These are phyloP conservation scores for Arthonia radiata DNA, from an alignment of 495 filamentous ascomycete species.

Conservation along the genomic window DNA sequence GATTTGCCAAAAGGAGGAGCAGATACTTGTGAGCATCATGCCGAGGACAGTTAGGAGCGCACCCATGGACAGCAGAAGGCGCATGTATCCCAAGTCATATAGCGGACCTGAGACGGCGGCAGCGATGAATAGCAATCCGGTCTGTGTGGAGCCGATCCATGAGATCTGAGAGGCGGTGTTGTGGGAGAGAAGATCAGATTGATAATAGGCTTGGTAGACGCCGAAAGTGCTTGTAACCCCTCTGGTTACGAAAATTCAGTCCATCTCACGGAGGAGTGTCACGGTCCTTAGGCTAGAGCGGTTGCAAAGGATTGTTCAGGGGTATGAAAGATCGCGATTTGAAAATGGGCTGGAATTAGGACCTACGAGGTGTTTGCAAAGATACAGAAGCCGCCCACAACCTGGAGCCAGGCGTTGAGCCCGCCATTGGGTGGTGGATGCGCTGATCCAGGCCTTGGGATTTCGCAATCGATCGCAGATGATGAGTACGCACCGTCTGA, in stretches of 20 bases:
- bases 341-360: too few species aligned
- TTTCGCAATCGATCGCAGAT: too few species aligned
- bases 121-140: conserved; percentile 16
- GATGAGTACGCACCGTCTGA: too few species aligned
- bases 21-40: conserved; percentile 22
- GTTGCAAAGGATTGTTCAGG: too few species aligned
- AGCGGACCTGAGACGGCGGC: conserved; percentile 19
- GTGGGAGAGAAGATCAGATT: conserved; percentile 11
- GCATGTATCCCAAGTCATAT: conserved; percentile 20
- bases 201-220: conserved; percentile 25
- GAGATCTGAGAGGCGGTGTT: conserved; percentile 19
- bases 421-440: too few species aligned
- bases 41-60: conserved; percentile 19
- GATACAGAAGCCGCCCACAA: conserved; percentile 26
- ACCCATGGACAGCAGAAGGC: conserved; percentile 12
- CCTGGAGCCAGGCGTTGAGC: conserved; percentile 35
- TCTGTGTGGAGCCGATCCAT: conserved; percentile 24
- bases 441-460: too few species aligned
- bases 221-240: conserved; percentile 23
- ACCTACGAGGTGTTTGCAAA: conserved; percentile 40
- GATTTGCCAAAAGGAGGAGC: conserved; percentile 16
- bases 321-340: too few species aligned
- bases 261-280: too few species aligned
- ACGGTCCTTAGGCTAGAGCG: too few species aligned
- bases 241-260: too few species aligned